Evolutionary conservation across 208 protist species (phyloP).

Genomic region (Leishmania aethiopica): DNA sequence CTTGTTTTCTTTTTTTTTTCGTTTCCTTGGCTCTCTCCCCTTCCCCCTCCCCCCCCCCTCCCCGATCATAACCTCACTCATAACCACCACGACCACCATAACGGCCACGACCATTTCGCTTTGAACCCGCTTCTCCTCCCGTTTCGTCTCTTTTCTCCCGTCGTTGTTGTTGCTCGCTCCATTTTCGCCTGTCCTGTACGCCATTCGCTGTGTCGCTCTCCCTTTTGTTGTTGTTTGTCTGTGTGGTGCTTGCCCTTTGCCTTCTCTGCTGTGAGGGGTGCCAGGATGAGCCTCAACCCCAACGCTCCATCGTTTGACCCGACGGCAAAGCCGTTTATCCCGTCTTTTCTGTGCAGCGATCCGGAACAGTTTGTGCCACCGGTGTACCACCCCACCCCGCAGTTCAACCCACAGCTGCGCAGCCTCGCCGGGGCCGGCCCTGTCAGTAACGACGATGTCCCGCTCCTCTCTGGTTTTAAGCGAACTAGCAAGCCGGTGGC

Average conservation of each 20-base stretch:
- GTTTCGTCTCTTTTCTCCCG: not conserved
- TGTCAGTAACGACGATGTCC: slow-evolving; percentile 25
- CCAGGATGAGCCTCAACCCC: slow-evolving; percentile 51
- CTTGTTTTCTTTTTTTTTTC: not conserved
- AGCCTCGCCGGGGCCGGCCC: slow-evolving; percentile 1
- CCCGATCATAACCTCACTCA: not conserved
- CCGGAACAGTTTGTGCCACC: slow-evolving; percentile 23
- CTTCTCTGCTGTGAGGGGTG: not conserved
- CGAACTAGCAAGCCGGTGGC: slow-evolving; percentile 5
- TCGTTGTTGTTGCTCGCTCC: not conserved
- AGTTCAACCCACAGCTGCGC: slow-evolving; percentile 24
- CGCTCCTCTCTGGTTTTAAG: slow-evolving; percentile 38
- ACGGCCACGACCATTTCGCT: not conserved
- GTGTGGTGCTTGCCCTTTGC: not conserved
- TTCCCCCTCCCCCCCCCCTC: not conserved
- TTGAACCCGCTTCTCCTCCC: not conserved
- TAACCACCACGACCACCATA: no score
- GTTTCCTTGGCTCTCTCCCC: not conserved
- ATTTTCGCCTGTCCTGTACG: not conserved
- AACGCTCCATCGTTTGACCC: slow-evolving; percentile 70
- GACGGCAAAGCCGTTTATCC: slow-evolving; percentile 42
- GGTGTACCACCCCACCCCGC: slow-evolving; percentile 25
- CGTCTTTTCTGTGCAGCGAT: slow-evolving; percentile 19
- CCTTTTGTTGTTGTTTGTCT: no score
- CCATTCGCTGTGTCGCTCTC: not conserved